Evolutionary conservation across 1,284 basidiomycete species (phyloP), one percentile per base, ranked within the genome.

Genomic region (Ustilago esculenta): DNA sequence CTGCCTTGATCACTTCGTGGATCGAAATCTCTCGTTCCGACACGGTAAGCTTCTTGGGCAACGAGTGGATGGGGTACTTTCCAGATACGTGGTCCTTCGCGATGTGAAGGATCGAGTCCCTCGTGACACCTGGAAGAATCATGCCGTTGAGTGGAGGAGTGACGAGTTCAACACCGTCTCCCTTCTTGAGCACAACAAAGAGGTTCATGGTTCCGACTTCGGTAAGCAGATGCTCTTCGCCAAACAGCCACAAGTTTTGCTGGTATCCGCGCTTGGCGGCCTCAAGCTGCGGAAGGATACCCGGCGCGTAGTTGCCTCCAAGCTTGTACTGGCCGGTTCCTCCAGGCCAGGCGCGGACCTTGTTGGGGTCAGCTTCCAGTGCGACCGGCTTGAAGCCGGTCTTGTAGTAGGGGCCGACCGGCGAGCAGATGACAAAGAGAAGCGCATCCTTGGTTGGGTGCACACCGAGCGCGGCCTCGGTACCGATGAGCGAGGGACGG

Each of bases 321-420:
- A 81, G 61, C 75, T 81, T 81, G 56, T 72, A 79, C 37, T 77
- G 61, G 14, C 80, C 80, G 15, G 71, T 73, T 27, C 80, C 80
- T 11, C 79, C 79, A 3, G 80, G 80, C 79, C 79, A 81, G 7
- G 80, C 79, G 15, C 80, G 69, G 25, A 92, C 90, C 80, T 90
- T 92, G 81, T 94, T 89, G 0, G 92, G 92, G 2, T 94, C 95
- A 5, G 92, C 94, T 58, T 94, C 89, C 45, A 99, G 85, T 14
- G 91, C 89, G 25, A 99, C 89, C 17, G 95, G 95, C 84, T 98
- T 98, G 86, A 97, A 97, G 9, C 95, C 95, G 33, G 90, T 85
- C 45, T 92, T 89, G 83, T 95, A 98, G 84, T 98, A 99, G 2
- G 95, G 94, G 15, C 59, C 64, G 0, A 71, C 92, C 33, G 93